Evolutionary conservation across 495 filamentous ascomycete genomes (phyloP).

Genomic region (Neurospora discreta): DNA sequence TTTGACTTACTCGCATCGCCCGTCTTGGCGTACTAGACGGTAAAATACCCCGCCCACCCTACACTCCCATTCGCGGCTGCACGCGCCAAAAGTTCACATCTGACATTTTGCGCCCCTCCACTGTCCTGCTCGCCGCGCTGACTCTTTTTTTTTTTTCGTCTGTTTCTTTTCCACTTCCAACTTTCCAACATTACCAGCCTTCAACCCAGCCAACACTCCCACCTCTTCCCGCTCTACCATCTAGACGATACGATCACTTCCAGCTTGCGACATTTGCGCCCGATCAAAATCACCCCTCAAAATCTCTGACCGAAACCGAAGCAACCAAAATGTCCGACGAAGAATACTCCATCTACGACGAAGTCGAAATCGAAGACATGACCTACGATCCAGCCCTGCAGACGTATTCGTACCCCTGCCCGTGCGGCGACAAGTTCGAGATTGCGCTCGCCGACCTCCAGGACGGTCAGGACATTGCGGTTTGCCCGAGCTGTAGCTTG

Average conservation of each 20-base stretch:
- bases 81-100: background rate
- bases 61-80: background rate
- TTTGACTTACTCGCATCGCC: background rate
- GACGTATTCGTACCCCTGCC: constrained; percentile 92
- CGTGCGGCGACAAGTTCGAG: constrained; percentile 95
- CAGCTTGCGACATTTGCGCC: background rate
- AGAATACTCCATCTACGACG: constrained; percentile 75
- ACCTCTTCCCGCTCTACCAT: background rate
- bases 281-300: background rate
- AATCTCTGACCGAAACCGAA: background rate
- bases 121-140: background rate
- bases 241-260: background rate
- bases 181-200: background rate
- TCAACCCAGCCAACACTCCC: background rate
- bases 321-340: constrained; percentile 47
- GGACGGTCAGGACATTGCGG: constrained; percentile 82
- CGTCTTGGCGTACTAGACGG: background rate
- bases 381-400: constrained; percentile 74
- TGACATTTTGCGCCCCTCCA: background rate
- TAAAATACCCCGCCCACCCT: background rate
- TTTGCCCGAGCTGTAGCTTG: constrained; percentile 92
- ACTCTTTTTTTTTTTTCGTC: background rate
- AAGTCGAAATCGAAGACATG: constrained; percentile 99
- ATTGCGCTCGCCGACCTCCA: constrained; percentile 75
- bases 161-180: background rate